Base-by-base conservation (phyloP, 106 monocot species). In the Dendrobium officinale region DNA sequence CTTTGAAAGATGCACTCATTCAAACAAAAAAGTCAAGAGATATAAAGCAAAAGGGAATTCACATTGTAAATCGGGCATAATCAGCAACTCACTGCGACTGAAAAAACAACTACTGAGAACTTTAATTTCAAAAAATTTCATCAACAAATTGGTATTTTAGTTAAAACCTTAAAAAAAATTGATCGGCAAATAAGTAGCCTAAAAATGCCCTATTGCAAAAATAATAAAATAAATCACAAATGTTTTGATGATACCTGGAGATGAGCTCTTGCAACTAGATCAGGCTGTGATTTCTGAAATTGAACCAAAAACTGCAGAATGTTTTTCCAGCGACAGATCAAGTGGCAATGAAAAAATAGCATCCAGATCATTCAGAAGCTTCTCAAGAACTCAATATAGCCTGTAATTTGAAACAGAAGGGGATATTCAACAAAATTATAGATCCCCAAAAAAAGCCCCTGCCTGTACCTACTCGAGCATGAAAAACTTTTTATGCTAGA, bases 251-350 rank as follows among this genome's bases (percentile, higher is more conserved):
- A 73, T 73, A 99, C 99, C 95, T 99, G 99, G 42, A 99, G 79
- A 91, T 93, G 79, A 88, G 99, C 84, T 88, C 99, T 91, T 83
- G 95, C 88, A 87, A 99, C 88, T 59, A 99, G 85, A 89, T 95
- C 91, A 67, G 99, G 99, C 79, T 90, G 83, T 61, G 81, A 77
- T 83, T 90, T 91, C 82, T 99, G 99, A 72, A 99, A 99, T 55
- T 85, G 88, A 19, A 93, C 93, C 44, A 93, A 84, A 86, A 89
- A 93, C 15, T 61, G 90, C 75, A 91, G 79, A 72, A 88, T 83
- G 59, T n/a, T 81, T 81, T 79, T 99, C 99, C 49, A 99, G 87
- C 31, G 47, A 72, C 56, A 83, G 80, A 82, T 95, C 95, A 82
- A 95, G 73, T 54, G 89, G 81, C 72, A 83, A 87, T 16, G 93